Percentiles rank a stretch among this genome's conserved stretches.
phyloP scores from a whole-genome alignment of 257 asterid genomes.

The Petrea volubilis region DNA sequence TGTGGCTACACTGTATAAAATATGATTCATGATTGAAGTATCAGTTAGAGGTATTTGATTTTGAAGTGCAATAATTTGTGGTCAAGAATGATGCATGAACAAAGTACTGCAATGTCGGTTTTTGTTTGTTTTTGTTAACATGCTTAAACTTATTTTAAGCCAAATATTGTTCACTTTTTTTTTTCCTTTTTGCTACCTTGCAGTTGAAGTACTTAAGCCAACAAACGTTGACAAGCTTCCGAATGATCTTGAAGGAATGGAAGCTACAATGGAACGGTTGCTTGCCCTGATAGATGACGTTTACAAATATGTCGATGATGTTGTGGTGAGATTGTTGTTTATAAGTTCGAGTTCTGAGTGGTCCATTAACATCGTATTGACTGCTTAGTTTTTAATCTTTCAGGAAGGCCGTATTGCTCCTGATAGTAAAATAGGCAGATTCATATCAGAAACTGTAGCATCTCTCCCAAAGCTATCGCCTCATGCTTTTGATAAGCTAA shows the following conservation, averaged over 20 bases:
- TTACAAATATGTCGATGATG: constrained; percentile 87
- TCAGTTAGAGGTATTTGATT: no score
- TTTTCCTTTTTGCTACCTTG: background rate
- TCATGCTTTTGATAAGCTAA: constrained; percentile 55
- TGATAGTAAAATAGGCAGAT: constrained; percentile 54
- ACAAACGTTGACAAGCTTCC: constrained; percentile 88
- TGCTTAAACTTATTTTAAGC: no score
- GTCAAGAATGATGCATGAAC: background rate
- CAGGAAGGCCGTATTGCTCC: constrained; percentile 58
- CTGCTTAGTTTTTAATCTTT: background rate
- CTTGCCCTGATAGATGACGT: constrained; percentile 81
- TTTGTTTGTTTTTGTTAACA: constrained; percentile 1
- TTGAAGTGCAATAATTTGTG: no score
- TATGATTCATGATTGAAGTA: no score
- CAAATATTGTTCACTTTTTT: background rate
- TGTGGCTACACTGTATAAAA: background rate
- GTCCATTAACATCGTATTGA: background rate
- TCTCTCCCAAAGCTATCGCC: constrained; percentile 54
- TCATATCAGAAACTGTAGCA: constrained; percentile 49
- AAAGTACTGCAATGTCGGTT: background rate
- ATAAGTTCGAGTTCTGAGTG: constrained; percentile 24
- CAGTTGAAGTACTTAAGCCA: constrained; percentile 86
- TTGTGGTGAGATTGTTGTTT: constrained; percentile 68
- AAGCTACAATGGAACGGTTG: constrained; percentile 82
- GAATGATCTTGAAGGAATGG: constrained; percentile 95